These are phyloP conservation scores for Auxenochlorella pyrenoidosa DNA, from an alignment of 139 green algal species.

Conservation along the genomic window DNA sequence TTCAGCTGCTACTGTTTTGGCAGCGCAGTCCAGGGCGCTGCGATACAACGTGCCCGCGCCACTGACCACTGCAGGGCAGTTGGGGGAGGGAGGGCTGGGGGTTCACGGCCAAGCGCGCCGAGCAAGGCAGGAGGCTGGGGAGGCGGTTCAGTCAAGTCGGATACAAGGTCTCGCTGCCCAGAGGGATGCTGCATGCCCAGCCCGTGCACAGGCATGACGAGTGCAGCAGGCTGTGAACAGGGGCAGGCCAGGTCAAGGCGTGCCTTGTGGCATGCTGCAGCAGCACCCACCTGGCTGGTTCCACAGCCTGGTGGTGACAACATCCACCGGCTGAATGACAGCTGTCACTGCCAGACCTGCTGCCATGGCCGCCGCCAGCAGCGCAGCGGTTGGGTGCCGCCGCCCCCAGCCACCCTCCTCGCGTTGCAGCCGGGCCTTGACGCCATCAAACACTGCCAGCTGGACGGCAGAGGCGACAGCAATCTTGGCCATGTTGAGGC, in stretches of 20 bases:
- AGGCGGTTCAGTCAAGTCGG: neutral
- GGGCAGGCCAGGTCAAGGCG: neutral
- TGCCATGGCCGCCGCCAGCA: neutral
- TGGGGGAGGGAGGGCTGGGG: neutral
- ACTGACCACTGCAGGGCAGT: slow-evolving; percentile 13
- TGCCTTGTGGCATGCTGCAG: neutral
- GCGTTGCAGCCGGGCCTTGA: neutral
- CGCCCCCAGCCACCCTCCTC: neutral
- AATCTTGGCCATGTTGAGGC: slow-evolving; percentile 28
- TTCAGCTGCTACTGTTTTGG: slow-evolving; percentile 14
- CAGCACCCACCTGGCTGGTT: slow-evolving; percentile 29
- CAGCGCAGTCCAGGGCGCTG: neutral
- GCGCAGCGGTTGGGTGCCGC: neutral
- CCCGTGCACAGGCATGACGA: too few relatives aligned
- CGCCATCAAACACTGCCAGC: slow-evolving; percentile 34
- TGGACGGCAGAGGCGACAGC: slow-evolving; percentile 27
- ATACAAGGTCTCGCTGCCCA: too few relatives aligned
- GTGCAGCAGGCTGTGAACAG: neutral
- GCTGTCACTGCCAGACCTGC: slow-evolving; percentile 34
- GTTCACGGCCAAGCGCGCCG: too few relatives aligned
- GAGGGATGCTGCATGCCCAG: too few relatives aligned
- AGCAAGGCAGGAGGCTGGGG: neutral
- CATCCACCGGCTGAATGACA: slow-evolving; percentile 20
- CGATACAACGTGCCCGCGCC: slow-evolving; percentile 18
- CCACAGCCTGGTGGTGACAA: slow-evolving; percentile 27